Percentiles rank a stretch among this genome's conserved stretches.
Evolutionary conservation across 2,329 filamentous ascomycete species (phyloP).

Genomic region (Alternaria solani): DNA sequence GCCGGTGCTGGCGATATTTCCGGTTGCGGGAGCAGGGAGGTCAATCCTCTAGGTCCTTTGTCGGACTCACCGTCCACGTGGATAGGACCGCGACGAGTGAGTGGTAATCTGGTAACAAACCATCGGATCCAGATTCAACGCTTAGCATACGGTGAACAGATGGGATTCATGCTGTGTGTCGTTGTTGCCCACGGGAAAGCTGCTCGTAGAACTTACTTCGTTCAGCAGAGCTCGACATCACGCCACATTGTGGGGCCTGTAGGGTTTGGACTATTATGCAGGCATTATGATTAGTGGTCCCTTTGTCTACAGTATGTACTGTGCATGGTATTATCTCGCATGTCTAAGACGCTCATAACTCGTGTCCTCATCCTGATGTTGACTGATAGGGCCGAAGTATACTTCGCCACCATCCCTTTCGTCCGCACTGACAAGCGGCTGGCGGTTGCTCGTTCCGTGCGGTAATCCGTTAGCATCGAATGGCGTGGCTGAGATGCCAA

Average conservation of each 20-base stretch:
- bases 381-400: slow-evolving; percentile 13
- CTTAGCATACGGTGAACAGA: background rate
- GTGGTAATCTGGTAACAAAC: background rate
- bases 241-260: background rate
- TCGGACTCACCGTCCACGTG: background rate
- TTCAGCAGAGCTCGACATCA: background rate
- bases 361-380: slow-evolving; percentile 21
- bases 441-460: slow-evolving; percentile 21
- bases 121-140: background rate
- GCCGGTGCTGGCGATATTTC: background rate
- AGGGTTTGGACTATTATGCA: background rate
- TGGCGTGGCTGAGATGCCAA: slow-evolving; percentile 33
- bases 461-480: slow-evolving; percentile 34
- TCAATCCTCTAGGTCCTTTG: background rate
- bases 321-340: background rate
- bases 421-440: slow-evolving; percentile 25
- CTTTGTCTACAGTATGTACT: background rate
- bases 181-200: background rate
- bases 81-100: background rate
- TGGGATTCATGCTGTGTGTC: background rate
- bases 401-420: slow-evolving; percentile 12
- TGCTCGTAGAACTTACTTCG: background rate
- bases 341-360: slow-evolving; percentile 29
- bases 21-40: background rate
- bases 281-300: background rate